Conservation (phyloP, 192 early-diverging fungal species). For the Lobosporangium transversale region DNA sequence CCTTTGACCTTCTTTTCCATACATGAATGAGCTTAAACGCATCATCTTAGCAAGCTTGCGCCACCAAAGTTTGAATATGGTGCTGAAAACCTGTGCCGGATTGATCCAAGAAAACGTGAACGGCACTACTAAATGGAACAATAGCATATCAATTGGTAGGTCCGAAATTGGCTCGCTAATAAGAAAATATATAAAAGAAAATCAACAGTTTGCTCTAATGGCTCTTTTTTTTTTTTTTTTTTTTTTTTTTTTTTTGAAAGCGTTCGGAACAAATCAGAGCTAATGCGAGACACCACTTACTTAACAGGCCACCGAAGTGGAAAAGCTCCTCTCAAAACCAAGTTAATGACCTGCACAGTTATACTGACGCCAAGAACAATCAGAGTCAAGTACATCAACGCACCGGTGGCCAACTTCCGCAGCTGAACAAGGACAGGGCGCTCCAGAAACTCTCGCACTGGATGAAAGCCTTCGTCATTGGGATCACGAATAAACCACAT, state of each 20-base stretch:
- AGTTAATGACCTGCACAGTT: slow-evolving; percentile 51
- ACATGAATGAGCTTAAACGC: slow-evolving; percentile 86
- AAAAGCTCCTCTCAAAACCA: slow-evolving; percentile 51
- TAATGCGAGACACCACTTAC: too few relatives aligned
- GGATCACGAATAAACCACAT: slow-evolving; percentile 99
- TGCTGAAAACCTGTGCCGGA: slow-evolving; percentile 67
- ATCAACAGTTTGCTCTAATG: not conserved
- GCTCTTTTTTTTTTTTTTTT: slow-evolving; percentile 1
- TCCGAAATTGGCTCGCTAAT: slow-evolving; percentile 75
- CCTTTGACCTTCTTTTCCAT: slow-evolving; percentile 65
- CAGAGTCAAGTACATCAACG: slow-evolving; percentile 85
- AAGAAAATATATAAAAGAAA: not conserved
- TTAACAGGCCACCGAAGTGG: slow-evolving; percentile 73
- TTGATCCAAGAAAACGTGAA: slow-evolving; percentile 65
- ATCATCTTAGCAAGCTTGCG: slow-evolving; percentile 65
- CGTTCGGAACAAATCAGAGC: not conserved
- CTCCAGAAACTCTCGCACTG: slow-evolving; percentile 93
- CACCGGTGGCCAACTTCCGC: slow-evolving; percentile 83
- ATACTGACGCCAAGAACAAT: slow-evolving; percentile 80
- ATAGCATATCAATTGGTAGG: slow-evolving; percentile 79
- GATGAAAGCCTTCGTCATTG: slow-evolving; percentile 93
- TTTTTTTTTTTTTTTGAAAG: too few relatives aligned
- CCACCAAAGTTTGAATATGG: slow-evolving; percentile 80
- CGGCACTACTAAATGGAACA: slow-evolving; percentile 81
- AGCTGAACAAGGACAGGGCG: slow-evolving; percentile 78